Base-by-base conservation (phyloP, 2,329 filamentous ascomycete genomes). In the Penicillium griseofulvum region DNA sequence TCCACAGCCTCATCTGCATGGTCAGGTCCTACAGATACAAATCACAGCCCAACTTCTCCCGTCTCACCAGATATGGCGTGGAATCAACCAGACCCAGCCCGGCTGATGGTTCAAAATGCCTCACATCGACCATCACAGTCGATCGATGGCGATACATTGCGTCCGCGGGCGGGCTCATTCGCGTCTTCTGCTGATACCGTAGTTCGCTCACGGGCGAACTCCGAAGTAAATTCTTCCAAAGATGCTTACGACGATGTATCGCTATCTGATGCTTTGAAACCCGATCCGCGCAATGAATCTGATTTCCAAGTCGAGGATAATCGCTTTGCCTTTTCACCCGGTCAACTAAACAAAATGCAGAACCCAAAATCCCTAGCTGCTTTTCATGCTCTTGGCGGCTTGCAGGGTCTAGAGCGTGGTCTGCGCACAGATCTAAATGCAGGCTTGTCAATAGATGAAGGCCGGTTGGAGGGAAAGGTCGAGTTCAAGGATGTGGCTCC, bases 281-380 rank as follows among this genome's bases (percentile, higher is more conserved):
- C 91, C 0, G 90, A 95, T 68, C 81, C 84, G 36, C 89, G 89
- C 7, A 89, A 86, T 49, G 89, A 92, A 69, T 80, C 76, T 17
- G 89, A 93, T 59, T 96, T 95, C 65, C 65, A 83, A 14, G 86
- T 93, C 11, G 81, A 87, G 6, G 80, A 91, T 70, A 96, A 94
- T 70, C 87, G 88, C 0, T 96, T 96, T 67, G 91, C 90, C 16
- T 96, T 91, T 69, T 85, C 86, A 2, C 73, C 73, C 0, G 91
- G 92, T 14, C 87, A 95, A 68, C 80, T 97, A 59, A 87, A 86
- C 65, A 96, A 96, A 73, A 83, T 96, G 76, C 85, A 93, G 58
- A 94, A 95, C 69, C 92, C 92, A 4, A 96, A 96, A 77, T 95
- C 86, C 58, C 75, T 96, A 55, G 80, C 87, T 12, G 91, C 91